Base-by-base conservation (phyloP, 768 basidiomycete species). In the Jaapia argillacea region DNA sequence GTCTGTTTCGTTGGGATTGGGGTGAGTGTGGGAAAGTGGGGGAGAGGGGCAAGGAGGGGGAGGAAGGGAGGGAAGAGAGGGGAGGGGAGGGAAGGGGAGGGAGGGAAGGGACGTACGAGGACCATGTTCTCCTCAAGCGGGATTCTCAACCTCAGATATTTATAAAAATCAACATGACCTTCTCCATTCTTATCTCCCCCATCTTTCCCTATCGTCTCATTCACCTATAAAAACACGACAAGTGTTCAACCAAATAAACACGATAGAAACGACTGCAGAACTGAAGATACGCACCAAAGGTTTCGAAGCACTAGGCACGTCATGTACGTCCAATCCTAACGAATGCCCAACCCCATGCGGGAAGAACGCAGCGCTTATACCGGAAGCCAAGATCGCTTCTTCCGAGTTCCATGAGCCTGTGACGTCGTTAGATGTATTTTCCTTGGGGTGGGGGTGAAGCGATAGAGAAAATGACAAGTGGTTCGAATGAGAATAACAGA, bases 281-380 rank as follows among this genome's bases (percentile, higher is more conserved):
- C n/a, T n/a, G n/a, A n/a, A n/a, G n/a, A n/a, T n/a, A n/a, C n/a
- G n/a, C n/a, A 65, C 62, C 6, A 46, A 58, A n/a, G 84, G 88
- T 57, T 80, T 87, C 59, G 75, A 85, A n/a, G 83, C 82, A 37
- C 71, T 76, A 0, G 89, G 85, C 1, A 85, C 87, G 54, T 96
- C 93, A 56, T 96, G 94, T 2, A 97, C 92, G 57, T 98, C 94
- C 61, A 96, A 68, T 7, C 94, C 94, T 33, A 97, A 67, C 4
- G 85, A 85, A 58, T 97, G 93, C 1, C 91, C 90, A 28, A 85
- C 67, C 2, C 93, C 94, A 55, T 97, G 93, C 6, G 93, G 93
- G 74, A 88, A 97, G 70, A 97, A 97, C 0, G 89, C 87, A 1
- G 80, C 65, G 48, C 81, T 81, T 35, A 87, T 63, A 0, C 91